Base-by-base conservation (phyloP, 2,329 filamentous ascomycete genomes). In the Domatiomyces catenatus region DNA sequence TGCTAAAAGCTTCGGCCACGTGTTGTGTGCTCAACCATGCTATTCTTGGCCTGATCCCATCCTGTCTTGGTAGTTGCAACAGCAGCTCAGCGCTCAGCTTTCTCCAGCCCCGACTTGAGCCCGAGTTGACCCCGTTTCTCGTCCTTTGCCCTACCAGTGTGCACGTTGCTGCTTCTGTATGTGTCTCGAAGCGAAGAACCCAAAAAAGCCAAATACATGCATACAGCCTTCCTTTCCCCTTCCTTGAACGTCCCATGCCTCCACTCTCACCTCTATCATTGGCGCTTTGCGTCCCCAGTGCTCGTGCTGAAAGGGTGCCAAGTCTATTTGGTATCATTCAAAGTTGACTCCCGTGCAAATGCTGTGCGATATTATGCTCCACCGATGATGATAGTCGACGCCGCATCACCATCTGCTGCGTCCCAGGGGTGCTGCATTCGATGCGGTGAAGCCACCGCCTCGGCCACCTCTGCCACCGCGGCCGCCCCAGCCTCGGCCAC, bases 401-500 rank as follows among this genome's bases (percentile, higher is more conserved):
- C 19, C 39, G 42, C 39, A 62, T 57, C 75, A 80, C 77, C 77
- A 80, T 64, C 75, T 71, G 67, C 67, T 70, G 56, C 65, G 67
- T 58, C 76, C 76, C 58, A 80, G 67, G 50, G 76, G 75, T 57
- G 76, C 76, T 60, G 70, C 65, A 64, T 80, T 80, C 61, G 74
- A 75, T 60, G 72, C 71, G 63, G 75, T 76, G 65, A 70, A 78
- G 56, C 73, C 70, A 54, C 68, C 67, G 65, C 72, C 66, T 55
- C 76, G 71, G 56, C 75, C 72, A 59, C 80, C 75, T 58, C 76
- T 72, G 58, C 76, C 77, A 59, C 83, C 80, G 62, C 83, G 77
- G 66, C 83, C 83, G 62, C 85, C 73, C 59, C 78, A 71, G 52
- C 75, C 67, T 62, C 77, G 80, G 63, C 83, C 80, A 59, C 84